Conservation (phyloP, 2,329 filamentous ascomycete genomes). For the Fusarium multiceps region DNA sequence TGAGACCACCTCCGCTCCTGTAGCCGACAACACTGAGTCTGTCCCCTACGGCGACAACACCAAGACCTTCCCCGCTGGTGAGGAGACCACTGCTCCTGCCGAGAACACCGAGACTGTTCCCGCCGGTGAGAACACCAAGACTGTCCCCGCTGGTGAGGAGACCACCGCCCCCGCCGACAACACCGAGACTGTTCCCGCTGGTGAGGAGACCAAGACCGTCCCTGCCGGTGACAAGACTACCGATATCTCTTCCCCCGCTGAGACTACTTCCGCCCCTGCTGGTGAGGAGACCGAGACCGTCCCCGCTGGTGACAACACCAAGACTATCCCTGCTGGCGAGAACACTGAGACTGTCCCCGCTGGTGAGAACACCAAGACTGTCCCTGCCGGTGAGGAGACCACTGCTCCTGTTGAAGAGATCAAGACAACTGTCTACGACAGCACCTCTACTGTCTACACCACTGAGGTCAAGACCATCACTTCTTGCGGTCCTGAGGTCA, state of each 20-base stretch:
- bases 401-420: conserved; percentile 43
- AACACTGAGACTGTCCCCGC: conserved; percentile 29
- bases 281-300: conserved; percentile 26
- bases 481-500: conserved; percentile 58
- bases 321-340: conserved; percentile 27
- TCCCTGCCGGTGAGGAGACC: conserved; percentile 2
- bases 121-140: conserved; percentile 2
- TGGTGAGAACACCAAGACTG: neutral
- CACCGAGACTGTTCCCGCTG: no score
- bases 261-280: no score
- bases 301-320: conserved; percentile 17
- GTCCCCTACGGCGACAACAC: conserved; percentile 30
- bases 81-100: conserved; percentile 50
- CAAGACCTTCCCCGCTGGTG: conserved; percentile 15
- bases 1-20: conserved; percentile 45
- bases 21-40: conserved; percentile 55
- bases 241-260: no score
- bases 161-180: no score
- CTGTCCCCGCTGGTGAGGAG: neutral
- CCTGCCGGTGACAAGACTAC: no score
- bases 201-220: no score
- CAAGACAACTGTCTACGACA: conserved; percentile 54
- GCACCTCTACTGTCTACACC: conserved; percentile 63
- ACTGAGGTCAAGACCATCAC: conserved; percentile 63
- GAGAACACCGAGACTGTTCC: conserved; percentile 54